Evolutionary conservation across 1,284 basidiomycete species (phyloP), one percentile per base, ranked within the genome.

Genomic region (Microbotryum intermedium): DNA sequence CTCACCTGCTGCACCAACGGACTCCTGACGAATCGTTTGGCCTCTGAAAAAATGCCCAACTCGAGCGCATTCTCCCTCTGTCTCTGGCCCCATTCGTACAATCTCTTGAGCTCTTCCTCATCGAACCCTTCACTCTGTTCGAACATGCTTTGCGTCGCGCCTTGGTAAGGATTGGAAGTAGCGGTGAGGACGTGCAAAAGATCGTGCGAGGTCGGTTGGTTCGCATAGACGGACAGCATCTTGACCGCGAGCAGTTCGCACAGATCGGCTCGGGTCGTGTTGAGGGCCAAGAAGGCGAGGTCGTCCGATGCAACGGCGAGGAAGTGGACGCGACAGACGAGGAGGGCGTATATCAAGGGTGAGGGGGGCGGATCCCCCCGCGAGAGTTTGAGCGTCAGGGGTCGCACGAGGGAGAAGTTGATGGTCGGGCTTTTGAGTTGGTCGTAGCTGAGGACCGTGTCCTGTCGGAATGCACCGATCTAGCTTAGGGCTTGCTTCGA

Each of bases 161-260:
- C 94, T n/a, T 85, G 83, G 21, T 79, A 81, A 60, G 88, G 85
- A 16, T 76, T 93, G 69, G 79, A 82, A 67, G 79, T 78, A 49
- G 78, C 88, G 47, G 85, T 79, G 2, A 75, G 83, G 72, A 78
- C 77, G 29, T 87, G 85, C 42, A 82, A 90, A 78, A 86, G 82
- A 64, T 69, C 59, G 84, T 89, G 73, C 88, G 89, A 48, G 89
- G 29, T 45, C 2, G 54, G 53, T 2, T 56, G 53, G 13, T 50
- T 53, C 0, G 50, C 54, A 51, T 57, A 62, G 9, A 45, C 39
- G 18, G 59, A 57, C 1, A 67, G 45, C 7, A 60, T 55, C 47
- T 70, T 69, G 59, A 67, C 59, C 2, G 66, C 66, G 30, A 72
- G 60, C 47, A 72, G 55, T 50, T 71, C 70, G 62, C 65, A 68